Percentiles rank a stretch among this genome's conserved stretches.
Conservation (phyloP, 1,139 yeast genomes). For the Citeromyces hawaiiensis region DNA sequence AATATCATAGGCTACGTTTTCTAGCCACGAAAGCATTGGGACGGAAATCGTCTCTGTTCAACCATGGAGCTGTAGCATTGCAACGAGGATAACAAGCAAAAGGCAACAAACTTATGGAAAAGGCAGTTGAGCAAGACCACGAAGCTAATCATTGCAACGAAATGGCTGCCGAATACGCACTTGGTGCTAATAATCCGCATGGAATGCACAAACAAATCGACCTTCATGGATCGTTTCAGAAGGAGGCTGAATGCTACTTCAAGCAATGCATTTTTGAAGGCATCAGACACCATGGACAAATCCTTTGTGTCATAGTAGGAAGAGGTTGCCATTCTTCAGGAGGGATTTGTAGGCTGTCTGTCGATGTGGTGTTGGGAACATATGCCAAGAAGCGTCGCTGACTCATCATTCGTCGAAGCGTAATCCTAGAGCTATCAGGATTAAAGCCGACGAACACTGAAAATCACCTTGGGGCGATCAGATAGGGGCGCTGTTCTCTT, state of each 20-base stretch:
- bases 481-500: neutral
- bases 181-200: slow-evolving; percentile 78
- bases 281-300: slow-evolving; percentile 38
- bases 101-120: slow-evolving; percentile 63
- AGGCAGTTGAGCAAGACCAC: slow-evolving; percentile 44
- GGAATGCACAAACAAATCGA: slow-evolving; percentile 80
- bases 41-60: slow-evolving; percentile 40
- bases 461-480: neutral
- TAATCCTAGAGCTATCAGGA: slow-evolving; percentile 47
- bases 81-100: slow-evolving; percentile 55
- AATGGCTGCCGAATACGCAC: slow-evolving; percentile 86
- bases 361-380: slow-evolving; percentile 76
- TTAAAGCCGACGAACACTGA: neutral
- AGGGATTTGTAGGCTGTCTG: slow-evolving; percentile 80
- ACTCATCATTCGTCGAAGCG: slow-evolving; percentile 48
- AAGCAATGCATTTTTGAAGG: slow-evolving; percentile 64
- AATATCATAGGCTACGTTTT: slow-evolving; percentile 51
- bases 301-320: slow-evolving; percentile 71
- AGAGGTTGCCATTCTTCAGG: slow-evolving; percentile 77
- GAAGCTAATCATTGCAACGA: slow-evolving; percentile 60
- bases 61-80: slow-evolving; percentile 67
- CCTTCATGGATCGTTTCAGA: slow-evolving; percentile 81
- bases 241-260: slow-evolving; percentile 73
- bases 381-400: slow-evolving; percentile 56
- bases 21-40: slow-evolving; percentile 58